Conservation (phyloP, 202 grass and related monocot species). For the Carex arenaria region DNA sequence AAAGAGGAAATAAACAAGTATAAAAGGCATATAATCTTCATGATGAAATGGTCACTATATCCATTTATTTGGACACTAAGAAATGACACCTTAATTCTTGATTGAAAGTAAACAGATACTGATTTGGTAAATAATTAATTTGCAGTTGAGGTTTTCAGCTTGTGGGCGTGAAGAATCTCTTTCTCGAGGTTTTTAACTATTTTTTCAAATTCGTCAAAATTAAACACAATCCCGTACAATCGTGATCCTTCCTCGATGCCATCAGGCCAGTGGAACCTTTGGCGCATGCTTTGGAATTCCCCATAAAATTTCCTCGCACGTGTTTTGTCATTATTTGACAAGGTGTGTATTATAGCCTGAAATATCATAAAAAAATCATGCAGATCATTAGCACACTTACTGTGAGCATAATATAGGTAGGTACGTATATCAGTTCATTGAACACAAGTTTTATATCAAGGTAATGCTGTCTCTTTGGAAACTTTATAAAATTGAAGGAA, state of each 20-base stretch:
- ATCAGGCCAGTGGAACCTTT: neutral
- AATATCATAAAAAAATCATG: neutral
- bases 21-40: too few relatives aligned
- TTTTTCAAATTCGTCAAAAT: neutral
- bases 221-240: neutral
- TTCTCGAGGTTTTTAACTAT: neutral
- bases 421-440: neutral
- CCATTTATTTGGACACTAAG: neutral
- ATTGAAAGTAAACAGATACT: neutral
- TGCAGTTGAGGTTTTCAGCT: neutral
- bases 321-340: neutral
- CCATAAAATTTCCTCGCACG: neutral
- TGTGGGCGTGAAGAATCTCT: neutral
- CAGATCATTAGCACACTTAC: neutral
- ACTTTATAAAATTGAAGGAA: neutral
- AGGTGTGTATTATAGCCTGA: constrained; percentile 1
- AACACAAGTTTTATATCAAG: neutral
- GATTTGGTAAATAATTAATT: neutral
- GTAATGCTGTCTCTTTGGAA: neutral
- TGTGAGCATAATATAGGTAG: too few relatives aligned
- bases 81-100: neutral
- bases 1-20: neutral
- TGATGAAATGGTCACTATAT: neutral
- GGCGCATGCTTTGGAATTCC: neutral
- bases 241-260: neutral